Conservation (phyloP, 306 rosid genomes). For the Sindora glabra region DNA sequence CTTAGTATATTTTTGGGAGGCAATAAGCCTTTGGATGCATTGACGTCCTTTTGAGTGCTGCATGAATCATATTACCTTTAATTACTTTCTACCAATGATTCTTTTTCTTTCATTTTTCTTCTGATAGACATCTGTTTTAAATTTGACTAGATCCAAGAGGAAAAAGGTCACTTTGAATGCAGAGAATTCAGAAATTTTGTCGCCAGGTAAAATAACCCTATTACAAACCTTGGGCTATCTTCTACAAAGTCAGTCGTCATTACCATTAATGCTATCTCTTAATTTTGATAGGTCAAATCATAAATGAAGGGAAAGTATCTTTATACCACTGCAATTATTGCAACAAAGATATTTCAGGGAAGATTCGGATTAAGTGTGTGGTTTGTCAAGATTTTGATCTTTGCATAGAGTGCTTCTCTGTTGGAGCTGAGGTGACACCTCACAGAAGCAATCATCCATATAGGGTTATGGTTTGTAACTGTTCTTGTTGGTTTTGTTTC, state of each 20-base stretch:
- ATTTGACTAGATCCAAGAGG: conserved; percentile 47
- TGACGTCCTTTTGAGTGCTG: conserved; percentile 6
- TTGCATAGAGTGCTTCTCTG: conserved; percentile 75
- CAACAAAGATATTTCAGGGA: conserved; percentile 87
- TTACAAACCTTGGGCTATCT: neutral
- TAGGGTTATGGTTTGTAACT: conserved; percentile 46
- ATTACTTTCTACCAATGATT: conserved; percentile 1
- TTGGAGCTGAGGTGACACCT: conserved; percentile 85
- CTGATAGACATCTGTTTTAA: neutral
- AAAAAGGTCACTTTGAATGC: conserved; percentile 36
- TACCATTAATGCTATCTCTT: neutral
- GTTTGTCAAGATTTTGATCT: conserved; percentile 40
- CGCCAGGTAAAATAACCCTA: conserved; percentile 25
- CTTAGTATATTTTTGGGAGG: neutral
- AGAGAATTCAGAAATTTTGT: conserved; percentile 27
- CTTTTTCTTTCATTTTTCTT: conserved; percentile 2
- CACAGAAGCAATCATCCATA: conserved; percentile 82
- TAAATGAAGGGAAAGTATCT: conserved; percentile 60
- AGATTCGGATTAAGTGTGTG: conserved; percentile 70
- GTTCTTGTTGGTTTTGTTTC: neutral
- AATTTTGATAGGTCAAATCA: conserved; percentile 50
- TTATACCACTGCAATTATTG: conserved; percentile 91
- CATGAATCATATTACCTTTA: neutral
- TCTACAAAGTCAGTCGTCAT: neutral
- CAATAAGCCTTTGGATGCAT: neutral